Percentiles rank a stretch among this genome's conserved stretches.
Evolutionary conservation across 306 rosid genomes (phyloP).

Genomic region (Lagenaria siceraria): DNA sequence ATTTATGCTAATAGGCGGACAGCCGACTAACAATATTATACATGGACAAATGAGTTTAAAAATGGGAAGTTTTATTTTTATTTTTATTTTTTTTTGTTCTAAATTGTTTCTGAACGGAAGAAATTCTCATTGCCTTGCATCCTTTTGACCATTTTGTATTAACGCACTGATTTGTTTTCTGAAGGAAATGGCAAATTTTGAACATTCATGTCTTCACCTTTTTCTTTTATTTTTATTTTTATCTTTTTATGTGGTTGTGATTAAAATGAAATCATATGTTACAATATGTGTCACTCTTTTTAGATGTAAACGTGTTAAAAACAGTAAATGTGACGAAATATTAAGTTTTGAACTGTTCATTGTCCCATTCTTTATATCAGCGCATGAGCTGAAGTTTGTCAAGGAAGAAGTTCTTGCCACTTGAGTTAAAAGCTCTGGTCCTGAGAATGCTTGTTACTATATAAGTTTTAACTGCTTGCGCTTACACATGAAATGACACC

Average conservation of each 20-base stretch:
- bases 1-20: background rate
- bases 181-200: background rate
- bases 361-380: background rate
- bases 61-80: background rate
- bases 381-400: background rate
- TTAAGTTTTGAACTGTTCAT: background rate
- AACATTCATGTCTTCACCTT: background rate
- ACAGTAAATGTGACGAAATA: background rate
- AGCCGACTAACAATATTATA: background rate
- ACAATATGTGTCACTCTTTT: background rate
- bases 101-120: background rate
- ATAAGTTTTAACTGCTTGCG: background rate
- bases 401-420: background rate
- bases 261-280: background rate
- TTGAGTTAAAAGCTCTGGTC: background rate
- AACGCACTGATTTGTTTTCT: background rate
- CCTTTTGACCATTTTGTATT: background rate
- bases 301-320: background rate
- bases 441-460: background rate
- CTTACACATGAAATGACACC: background rate
- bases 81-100: background rate
- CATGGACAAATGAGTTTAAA: background rate
- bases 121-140: background rate
- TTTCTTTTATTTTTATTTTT: background rate
- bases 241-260: background rate